phyloP scores from a whole-genome alignment of 495 filamentous ascomycete genomes.

The Clohesyomyces aquaticus region DNA sequence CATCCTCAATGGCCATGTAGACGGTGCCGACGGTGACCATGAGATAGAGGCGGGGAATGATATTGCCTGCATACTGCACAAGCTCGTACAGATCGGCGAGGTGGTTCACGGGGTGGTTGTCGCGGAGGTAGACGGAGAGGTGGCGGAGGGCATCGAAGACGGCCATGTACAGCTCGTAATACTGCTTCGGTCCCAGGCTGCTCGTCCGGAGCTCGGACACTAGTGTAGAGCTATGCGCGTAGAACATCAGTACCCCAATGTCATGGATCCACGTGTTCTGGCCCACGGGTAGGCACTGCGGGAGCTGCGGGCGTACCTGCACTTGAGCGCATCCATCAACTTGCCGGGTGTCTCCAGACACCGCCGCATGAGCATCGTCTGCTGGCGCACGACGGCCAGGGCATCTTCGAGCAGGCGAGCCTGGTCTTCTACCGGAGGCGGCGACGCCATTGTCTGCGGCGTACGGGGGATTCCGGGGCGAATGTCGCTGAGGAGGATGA shows the following conservation, averaged over 20 bases:
- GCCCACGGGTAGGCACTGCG: neutral
- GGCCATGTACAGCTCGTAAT: constrained; percentile 99
- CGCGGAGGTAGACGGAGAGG: constrained; percentile 92
- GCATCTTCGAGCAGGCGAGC: constrained; percentile 95
- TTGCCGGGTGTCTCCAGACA: constrained; percentile 96
- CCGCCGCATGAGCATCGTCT: constrained; percentile 94
- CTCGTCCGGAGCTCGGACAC: constrained; percentile 96
- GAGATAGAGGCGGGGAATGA: constrained; percentile 91
- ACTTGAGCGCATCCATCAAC: constrained; percentile 99
- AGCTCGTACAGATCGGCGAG: constrained; percentile 98
- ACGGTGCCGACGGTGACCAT: constrained; percentile 99
- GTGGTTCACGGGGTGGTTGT: constrained; percentile 97
- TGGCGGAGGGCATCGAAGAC: constrained; percentile 98
- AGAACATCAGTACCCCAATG: constrained; percentile 17
- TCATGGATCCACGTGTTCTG: too few relatives aligned
- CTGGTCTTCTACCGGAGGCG: constrained; percentile 75
- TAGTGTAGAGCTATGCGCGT: constrained; percentile 75
- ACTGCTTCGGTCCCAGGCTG: constrained; percentile 94
- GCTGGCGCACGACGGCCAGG: constrained; percentile 91
- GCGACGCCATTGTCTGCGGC: constrained; percentile 41
- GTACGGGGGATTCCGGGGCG: constrained; percentile 22
- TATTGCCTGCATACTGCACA: constrained; percentile 98
- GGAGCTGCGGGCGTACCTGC: constrained; percentile 69
- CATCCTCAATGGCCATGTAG: constrained; percentile 98
- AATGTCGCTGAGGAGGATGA: constrained; percentile 16